phyloP scores from a whole-genome alignment of 2,329 filamentous ascomycete genomes.

The Arachnomyces sp. region DNA sequence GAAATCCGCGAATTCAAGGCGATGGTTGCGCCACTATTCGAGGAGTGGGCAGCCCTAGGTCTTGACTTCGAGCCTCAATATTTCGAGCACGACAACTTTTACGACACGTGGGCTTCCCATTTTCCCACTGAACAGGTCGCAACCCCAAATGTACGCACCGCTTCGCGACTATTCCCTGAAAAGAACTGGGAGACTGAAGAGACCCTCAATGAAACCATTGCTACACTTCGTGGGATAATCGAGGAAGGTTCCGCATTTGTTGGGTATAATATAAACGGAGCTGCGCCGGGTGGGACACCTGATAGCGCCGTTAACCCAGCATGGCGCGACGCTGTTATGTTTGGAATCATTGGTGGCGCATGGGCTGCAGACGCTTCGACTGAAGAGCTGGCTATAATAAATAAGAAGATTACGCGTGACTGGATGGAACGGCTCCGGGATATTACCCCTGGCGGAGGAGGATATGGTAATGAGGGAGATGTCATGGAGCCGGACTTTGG shows the following conservation, averaged over 20 bases:
- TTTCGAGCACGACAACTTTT: constrained; percentile 28
- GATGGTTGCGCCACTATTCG: constrained; percentile 22
- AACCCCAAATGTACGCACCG: constrained; percentile 31
- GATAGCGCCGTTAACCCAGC: constrained; percentile 14
- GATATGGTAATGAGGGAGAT: constrained; percentile 7
- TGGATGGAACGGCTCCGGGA: constrained; percentile 14
- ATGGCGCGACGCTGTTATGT: constrained; percentile 11
- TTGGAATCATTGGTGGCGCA: background rate
- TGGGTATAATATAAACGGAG: background rate
- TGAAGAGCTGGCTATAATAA: constrained; percentile 16
- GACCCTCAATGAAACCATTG: constrained; percentile 30
- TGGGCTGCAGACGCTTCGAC: constrained; percentile 7
- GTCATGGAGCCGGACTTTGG: constrained; percentile 19
- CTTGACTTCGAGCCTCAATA: constrained; percentile 34
- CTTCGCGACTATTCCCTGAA: constrained; percentile 41
- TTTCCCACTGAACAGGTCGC: constrained; percentile 35
- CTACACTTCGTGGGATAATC: constrained; percentile 7
- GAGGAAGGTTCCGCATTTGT: background rate
- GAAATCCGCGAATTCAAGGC: constrained; percentile 25
- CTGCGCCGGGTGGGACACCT: background rate
- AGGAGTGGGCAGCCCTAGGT: constrained; percentile 28
- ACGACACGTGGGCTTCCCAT: constrained; percentile 31
- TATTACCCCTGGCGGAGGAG: constrained; percentile 4
- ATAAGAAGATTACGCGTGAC: constrained; percentile 25
- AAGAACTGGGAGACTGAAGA: constrained; percentile 30